Conservation (phyloP, 2,329 filamentous ascomycete genomes). For the Juglanconis sp. region DNA sequence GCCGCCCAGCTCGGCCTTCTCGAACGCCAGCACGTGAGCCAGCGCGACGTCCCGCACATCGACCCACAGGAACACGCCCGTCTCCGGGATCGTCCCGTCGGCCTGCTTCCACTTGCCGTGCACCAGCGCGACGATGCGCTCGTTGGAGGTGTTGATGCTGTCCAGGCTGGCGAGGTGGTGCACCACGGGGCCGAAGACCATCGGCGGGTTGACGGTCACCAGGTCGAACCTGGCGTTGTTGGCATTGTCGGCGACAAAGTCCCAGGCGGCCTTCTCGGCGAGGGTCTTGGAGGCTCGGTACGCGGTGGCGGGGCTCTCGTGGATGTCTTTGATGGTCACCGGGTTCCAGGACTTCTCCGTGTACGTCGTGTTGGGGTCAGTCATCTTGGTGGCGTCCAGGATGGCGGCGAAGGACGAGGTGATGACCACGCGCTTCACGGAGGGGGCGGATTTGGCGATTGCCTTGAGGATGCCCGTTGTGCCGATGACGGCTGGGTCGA, state of each 20-base stretch:
- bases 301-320: conserved; percentile 36
- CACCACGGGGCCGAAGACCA: conserved; percentile 52
- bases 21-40: conserved; percentile 52
- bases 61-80: conserved; percentile 44
- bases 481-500: conserved; percentile 56
- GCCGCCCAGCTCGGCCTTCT: conserved; percentile 44
- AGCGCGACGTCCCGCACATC: conserved; percentile 55
- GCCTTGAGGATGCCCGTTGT: conserved; percentile 70
- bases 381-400: conserved; percentile 35
- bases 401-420: conserved; percentile 56
- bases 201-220: conserved; percentile 52
- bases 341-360: conserved; percentile 54
- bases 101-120: conserved; percentile 44
- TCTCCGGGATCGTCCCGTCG: conserved; percentile 34
- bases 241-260: conserved; percentile 37
- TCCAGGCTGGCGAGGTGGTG: conserved; percentile 44
- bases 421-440: conserved; percentile 68
- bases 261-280: conserved; percentile 51
- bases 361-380: conserved; percentile 39
- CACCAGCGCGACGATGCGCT: conserved; percentile 48
- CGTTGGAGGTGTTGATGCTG: conserved; percentile 52
- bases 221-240: conserved; percentile 47
- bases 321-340: conserved; percentile 42
- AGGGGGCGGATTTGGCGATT: conserved; percentile 54
- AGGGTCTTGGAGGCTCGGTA: conserved; percentile 55